Evolutionary conservation across 352 stramenopile species (phyloP), one percentile per base, ranked within the genome.

Genomic region (Aphanomyces invadans): DNA sequence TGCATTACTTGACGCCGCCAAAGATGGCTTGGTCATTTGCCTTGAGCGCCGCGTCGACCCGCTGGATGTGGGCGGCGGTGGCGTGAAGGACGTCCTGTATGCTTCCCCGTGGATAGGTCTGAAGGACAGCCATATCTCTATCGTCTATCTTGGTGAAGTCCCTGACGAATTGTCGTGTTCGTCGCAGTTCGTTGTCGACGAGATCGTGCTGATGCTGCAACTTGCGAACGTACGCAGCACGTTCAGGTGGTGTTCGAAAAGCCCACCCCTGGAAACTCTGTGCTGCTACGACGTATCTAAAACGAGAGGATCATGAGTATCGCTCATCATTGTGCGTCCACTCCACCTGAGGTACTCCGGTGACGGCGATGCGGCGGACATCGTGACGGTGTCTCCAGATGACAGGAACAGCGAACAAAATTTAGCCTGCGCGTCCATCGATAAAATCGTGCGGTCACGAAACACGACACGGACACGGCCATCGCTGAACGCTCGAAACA

Each of bases 381-480:
- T 7, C 25, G 49, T 57, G 25, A 39, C 25, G 19, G 5, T 32
- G 12, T 32, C 29, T 9, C 49, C 49, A 4, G 49, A 33, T 26
- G 49, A 5, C 19, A 57, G 25, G 11, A 57, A 57, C 11, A 57
- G 49, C 29, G 49, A 33, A n/a, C 49, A 57, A 33, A 57, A 57
- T 11, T 38, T 32, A 11, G 49, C 49, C 7, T 57, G 59, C n/a
- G 42, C 19, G 25, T 80, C 70, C 25, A 89, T 68, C 49, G 84
- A 73, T 25, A 90, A 68, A 29, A 93, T 90, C 19, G 85, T 90
- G 38, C 85, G 81, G 42, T 93, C 83, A 11, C 71, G 51, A 45
- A 91, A 91, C 21, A 74, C 74, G 45, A 84, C 80, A 31, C 83
- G 84, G 29, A 91, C 73, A 23, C 73, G 70, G n/a, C 81, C 79